Percentiles rank a stretch among this genome's conserved stretches.
Conservation (phyloP, 1,284 basidiomycete species). For the Ganoderma lucidum region DNA sequence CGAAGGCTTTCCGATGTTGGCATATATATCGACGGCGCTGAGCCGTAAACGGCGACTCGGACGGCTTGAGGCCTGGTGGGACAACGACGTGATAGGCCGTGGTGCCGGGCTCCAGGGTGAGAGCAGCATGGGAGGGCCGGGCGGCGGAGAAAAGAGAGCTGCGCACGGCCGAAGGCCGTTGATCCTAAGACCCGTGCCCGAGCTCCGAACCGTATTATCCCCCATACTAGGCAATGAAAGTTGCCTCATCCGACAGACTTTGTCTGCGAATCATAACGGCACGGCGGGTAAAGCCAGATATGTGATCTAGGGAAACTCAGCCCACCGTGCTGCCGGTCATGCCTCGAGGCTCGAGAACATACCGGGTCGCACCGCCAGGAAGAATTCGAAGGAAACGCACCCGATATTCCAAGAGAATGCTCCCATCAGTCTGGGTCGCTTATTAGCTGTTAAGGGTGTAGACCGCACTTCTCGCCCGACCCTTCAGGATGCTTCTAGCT, state of each 20-base stretch:
- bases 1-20: background rate
- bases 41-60: background rate
- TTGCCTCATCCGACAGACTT: background rate
- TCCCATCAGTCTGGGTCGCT: background rate
- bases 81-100: background rate
- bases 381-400: background rate
- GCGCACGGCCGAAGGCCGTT: background rate
- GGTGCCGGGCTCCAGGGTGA: background rate
- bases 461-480: background rate
- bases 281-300: too few relatives aligned
- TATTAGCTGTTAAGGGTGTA: background rate
- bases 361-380: background rate
- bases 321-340: too few relatives aligned
- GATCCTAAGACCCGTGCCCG: background rate
- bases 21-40: background rate
- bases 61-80: background rate
- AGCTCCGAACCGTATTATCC: background rate
- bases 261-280: background rate
- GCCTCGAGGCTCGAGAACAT: background rate
- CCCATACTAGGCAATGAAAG: background rate
- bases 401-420: background rate
- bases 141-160: background rate
- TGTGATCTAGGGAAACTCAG: too few relatives aligned
- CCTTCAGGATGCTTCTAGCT: background rate
- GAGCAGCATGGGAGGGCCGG: background rate